Evolutionary conservation across 2,329 filamentous ascomycete species (phyloP), one percentile per base, ranked within the genome.

Genomic region (Fusarium sp.): DNA sequence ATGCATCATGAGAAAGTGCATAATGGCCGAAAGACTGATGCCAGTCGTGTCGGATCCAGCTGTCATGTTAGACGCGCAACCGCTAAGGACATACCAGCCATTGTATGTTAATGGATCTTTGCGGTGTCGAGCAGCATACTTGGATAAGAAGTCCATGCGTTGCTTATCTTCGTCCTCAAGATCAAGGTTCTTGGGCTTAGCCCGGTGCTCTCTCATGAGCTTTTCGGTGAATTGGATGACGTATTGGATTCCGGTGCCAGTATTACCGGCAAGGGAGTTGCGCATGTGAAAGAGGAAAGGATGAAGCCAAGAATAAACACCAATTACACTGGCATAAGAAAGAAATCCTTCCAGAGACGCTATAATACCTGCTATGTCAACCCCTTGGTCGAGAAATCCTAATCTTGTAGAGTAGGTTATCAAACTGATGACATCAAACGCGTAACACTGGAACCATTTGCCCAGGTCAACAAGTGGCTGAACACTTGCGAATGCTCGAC

Each of bases 341-440:
- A 77, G 24, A 22, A 58, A 40, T 14, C 68, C 55, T 9, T 76
- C 74, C 7, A 79, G 51, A 2, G 68, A 66, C 0, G 30, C 26
- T 14, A 78, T 76, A 0, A 78, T 61, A 4, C 68, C 70, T 2
- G 60, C 70, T 0, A 80, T 57, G 24, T 81, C 79, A 3, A 75
- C 67, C 2, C 79, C 79, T 1, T 56, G 62, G 20, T 80, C 78
- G 3, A 81, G 66, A 30, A 79, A 81, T 1, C 79, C 79, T 17
- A 81, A 70, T 2, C 75, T 72, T 26, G 73, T 74, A 11, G 71
- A 68, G 49, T 74, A 79, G 0, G 79, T 81, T 35, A 81, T 78
- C 24, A 72, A 61, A 1, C 75, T 75, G 28, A 81, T 79, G 2
- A 81, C 78, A 51, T 81, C 79, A 53, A 81, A 81, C 0, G 79